These are phyloP conservation scores for Talaromyces thailandensis DNA, from an alignment of 495 filamentous ascomycete genomes.

Conservation along the genomic window DNA sequence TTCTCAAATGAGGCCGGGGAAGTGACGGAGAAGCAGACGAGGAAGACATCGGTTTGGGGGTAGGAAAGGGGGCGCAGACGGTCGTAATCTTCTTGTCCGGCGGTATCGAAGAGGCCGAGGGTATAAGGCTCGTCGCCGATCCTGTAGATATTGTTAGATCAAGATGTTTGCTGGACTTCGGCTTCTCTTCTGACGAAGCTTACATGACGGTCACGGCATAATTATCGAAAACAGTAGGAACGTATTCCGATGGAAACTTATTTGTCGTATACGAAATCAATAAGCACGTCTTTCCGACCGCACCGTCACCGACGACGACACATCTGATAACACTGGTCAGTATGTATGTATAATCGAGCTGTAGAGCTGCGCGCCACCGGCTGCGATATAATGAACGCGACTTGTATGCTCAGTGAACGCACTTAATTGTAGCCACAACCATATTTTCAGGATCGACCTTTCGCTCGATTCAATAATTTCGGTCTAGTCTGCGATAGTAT, in stretches of 20 bases:
- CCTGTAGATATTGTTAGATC: constrained; percentile 40
- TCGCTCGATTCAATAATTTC: neutral
- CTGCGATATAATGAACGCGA: neutral
- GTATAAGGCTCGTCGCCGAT: constrained; percentile 99
- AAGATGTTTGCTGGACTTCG: neutral
- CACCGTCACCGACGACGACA: constrained; percentile 98
- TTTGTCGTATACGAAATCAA: constrained; percentile 99
- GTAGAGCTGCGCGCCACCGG: neutral
- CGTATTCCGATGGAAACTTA: constrained; percentile 99
- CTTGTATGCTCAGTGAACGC: constrained; percentile 22
- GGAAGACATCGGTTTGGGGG: constrained; percentile 96
- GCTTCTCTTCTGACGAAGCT: constrained; percentile 30
- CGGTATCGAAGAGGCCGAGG: constrained; percentile 94
- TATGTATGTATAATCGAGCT: neutral
- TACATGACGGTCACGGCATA: constrained; percentile 99
- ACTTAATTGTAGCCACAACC: constrained; percentile 84
- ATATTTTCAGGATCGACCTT: constrained; percentile 28
- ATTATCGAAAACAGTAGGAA: constrained; percentile 98
- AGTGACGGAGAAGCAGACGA: constrained; percentile 97
- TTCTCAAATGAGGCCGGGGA: constrained; percentile 99
- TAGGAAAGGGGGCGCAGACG: constrained; percentile 93
- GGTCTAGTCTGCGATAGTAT: neutral
- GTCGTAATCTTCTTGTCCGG: constrained; percentile 99
- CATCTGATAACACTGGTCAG: constrained; percentile 50
- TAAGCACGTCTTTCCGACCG: constrained; percentile 96